Base-by-base conservation (phyloP, 495 filamentous ascomycete species). In the Lasiosphaeria miniovina region DNA sequence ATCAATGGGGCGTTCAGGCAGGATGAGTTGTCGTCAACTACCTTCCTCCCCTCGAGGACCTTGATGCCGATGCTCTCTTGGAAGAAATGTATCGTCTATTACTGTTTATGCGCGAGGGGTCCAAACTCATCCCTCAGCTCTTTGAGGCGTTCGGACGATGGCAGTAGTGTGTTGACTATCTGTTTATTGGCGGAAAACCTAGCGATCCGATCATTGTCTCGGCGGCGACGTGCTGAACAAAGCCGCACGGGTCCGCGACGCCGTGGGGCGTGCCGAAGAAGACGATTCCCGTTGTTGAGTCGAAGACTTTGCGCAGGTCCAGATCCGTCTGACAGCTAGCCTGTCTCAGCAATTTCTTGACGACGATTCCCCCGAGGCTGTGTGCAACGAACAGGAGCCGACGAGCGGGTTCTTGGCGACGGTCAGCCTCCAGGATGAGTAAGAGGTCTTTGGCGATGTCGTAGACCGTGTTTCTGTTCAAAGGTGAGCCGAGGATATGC, bases 281-380 rank as follows among this genome's bases (percentile, higher is more conserved):
- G 8, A 78, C 51, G 12, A 78, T 61, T 14, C 70, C 73, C 15
- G 58, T 64, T 4, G 75, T 77, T 4, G 77, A 70, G 7, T 68
- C 49, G 55, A 66, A 75, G 24, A 74, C 55, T 17, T 43, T 36
- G 12, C 58, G 54, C 4, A 74, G 62, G 33, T 72, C 63, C 31
- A 40, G 24, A 4, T 71, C 49, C 9, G 33, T 15, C 3, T 57
- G 41, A 31, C 50, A 68, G 38, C 17, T 9, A 8, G 74, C 66
- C n/a, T 60, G 59, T 36, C 72, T 63, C 4, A 80, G 58, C 58
- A 67, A 61, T 34, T 79, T 71, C 52, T 82, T 81, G 36, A 80
- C 76, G n/a, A 84, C 66, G 24, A 82, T 72, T 0, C 80, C 82
- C n/a, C 81, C 79, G 2, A 83, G 69, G 60, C 79, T 82, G 64